Conservation (phyloP, 208 protist genomes). For the Leishmania aethiopica region DNA sequence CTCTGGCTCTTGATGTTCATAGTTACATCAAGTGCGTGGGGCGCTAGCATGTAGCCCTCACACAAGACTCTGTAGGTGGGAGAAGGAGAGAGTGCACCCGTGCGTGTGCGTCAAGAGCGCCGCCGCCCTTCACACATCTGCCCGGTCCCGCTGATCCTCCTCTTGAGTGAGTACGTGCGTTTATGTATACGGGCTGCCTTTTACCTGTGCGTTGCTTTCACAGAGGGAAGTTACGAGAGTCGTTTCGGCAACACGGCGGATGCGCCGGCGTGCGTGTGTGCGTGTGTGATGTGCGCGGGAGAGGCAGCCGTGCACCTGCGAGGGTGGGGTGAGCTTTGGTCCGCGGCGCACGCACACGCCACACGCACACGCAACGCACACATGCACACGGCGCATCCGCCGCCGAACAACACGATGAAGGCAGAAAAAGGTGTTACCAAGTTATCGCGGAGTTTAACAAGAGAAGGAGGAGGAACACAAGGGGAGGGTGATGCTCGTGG, state of each 20-base stretch:
- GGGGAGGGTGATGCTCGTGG: background rate
- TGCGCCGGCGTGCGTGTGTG: background rate
- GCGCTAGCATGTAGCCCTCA: background rate
- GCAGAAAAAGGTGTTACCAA: background rate
- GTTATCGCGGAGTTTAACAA: constrained; percentile 12
- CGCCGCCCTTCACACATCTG: background rate
- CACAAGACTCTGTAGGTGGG: background rate
- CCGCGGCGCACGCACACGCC: background rate
- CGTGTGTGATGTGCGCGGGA: background rate
- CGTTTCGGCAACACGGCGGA: background rate
- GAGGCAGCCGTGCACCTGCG: background rate
- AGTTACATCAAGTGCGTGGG: background rate
- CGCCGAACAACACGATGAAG: background rate
- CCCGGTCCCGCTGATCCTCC: background rate
- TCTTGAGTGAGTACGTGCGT: background rate
- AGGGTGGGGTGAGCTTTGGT: background rate
- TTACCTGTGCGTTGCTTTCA: background rate
- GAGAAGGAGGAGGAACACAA: background rate
- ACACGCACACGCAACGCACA: background rate
- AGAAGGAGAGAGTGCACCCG: background rate
- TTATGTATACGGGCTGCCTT: background rate
- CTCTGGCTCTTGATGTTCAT: background rate
- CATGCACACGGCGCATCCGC: background rate
- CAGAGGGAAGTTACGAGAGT: background rate
- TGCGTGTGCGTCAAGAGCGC: background rate